phyloP scores from a whole-genome alignment of 306 rosid genomes.

The Acmispon strigosus region DNA sequence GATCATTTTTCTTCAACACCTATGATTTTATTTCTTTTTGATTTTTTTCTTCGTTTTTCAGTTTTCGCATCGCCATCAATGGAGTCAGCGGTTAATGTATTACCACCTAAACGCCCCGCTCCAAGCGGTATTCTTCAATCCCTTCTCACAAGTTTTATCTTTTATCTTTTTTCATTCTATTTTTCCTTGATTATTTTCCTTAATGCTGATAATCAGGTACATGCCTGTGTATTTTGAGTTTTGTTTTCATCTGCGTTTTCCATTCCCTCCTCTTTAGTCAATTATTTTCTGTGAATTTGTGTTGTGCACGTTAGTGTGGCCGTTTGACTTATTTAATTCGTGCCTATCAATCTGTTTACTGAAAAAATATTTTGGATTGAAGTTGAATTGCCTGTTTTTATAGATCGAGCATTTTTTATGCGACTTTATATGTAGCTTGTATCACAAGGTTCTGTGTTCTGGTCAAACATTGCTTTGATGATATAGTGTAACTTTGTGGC shows the following conservation, averaged over 20 bases:
- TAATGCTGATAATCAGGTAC: not conserved
- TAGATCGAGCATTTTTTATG: not conserved
- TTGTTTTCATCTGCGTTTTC: not conserved
- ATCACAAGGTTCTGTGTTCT: not conserved
- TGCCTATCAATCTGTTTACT: not conserved
- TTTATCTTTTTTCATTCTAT: not conserved
- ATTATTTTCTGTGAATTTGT: not conserved
- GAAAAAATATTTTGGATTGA: not conserved
- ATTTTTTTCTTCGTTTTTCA: not conserved
- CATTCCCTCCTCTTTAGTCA: not conserved
- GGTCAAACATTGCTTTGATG: not conserved
- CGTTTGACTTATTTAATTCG: constrained; percentile 4
- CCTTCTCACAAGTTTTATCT: not conserved
- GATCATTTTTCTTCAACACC: not conserved
- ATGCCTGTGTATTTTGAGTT: not conserved
- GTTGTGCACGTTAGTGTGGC: not conserved
- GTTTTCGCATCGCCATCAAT: constrained; percentile 23
- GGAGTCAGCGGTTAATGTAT: constrained; percentile 29
- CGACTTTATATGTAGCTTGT: not conserved
- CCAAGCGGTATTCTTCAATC: constrained; percentile 12
- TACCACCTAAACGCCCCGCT: constrained; percentile 17
- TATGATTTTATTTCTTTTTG: not conserved
- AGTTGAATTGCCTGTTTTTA: not conserved
- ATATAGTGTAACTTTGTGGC: not conserved
- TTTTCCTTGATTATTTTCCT: not conserved